Evolutionary conservation across 148 eudicot genomes (phyloP).

Genomic region (Fagopyrum homotropicum): DNA sequence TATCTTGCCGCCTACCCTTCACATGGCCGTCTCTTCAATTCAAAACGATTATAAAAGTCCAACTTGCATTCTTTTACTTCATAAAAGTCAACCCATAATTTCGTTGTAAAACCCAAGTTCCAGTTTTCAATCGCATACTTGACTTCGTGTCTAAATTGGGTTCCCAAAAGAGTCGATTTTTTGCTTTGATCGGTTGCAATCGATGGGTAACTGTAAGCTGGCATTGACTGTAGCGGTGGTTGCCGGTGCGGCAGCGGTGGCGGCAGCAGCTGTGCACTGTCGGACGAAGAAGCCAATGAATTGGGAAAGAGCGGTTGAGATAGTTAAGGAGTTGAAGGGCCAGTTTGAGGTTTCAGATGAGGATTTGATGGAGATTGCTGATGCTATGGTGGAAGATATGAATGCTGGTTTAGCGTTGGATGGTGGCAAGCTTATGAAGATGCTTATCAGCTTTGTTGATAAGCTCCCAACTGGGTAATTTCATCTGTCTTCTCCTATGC

Average conservation of each 20-base stretch:
- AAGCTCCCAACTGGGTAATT: constrained; percentile 33
- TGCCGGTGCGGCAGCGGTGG: not conserved
- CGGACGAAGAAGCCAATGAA: not conserved
- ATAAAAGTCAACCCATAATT: not conserved
- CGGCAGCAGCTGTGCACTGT: not conserved
- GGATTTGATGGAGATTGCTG: constrained; percentile 16
- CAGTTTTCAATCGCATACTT: not conserved
- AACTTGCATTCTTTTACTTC: not conserved
- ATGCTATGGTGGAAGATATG: constrained; percentile 30
- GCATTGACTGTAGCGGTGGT: constrained; percentile 8
- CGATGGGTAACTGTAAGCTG: not conserved
- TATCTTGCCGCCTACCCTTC: no score
- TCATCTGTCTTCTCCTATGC: not conserved
- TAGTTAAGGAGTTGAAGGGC: constrained; percentile 23
- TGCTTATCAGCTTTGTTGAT: constrained; percentile 36
- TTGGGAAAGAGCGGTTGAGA: constrained; percentile 7
- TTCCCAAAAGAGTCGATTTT: not conserved
- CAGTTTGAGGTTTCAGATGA: constrained; percentile 16
- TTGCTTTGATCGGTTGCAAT: not conserved
- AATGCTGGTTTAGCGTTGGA: constrained; percentile 21
- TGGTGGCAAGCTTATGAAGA: constrained; percentile 24
- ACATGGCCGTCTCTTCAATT: no score
- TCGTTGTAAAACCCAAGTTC: not conserved
- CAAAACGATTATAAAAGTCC: not conserved
- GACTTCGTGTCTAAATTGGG: not conserved